Evolutionary conservation across 352 stramenopile species (phyloP).

Genomic region (Globisporangium abappressorium): DNA sequence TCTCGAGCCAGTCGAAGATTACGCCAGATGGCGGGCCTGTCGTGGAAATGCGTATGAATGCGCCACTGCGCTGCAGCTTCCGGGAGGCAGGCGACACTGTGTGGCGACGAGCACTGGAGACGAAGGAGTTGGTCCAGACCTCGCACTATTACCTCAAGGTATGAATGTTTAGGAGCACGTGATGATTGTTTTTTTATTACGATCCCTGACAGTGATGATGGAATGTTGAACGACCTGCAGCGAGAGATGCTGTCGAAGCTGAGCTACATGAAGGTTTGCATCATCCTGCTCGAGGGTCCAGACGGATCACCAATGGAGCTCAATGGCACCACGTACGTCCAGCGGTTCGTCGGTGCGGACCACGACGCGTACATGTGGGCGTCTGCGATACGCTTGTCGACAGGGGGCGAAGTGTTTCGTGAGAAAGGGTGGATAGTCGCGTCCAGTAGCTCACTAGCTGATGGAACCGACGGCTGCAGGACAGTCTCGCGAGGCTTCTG

Average conservation of each 20-base stretch:
- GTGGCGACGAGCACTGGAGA: not conserved
- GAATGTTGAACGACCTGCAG: not conserved
- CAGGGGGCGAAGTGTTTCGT: not conserved
- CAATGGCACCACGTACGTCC: constrained; percentile 4
- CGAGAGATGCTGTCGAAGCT: not conserved
- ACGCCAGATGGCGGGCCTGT: not conserved
- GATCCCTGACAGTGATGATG: not conserved
- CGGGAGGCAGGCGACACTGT: not conserved
- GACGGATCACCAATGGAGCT: not conserved
- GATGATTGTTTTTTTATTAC: no score
- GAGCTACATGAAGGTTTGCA: constrained; percentile 13
- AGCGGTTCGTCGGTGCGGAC: not conserved
- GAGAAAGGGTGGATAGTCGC: constrained; percentile 15
- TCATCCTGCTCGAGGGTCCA: constrained; percentile 1
- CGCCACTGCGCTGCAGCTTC: not conserved
- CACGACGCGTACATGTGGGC: constrained; percentile 6
- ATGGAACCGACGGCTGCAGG: not conserved
- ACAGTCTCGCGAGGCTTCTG: constrained; percentile 7
- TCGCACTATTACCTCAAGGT: constrained; percentile 7
- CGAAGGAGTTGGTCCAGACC: constrained; percentile 20
- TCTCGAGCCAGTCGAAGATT: not conserved
- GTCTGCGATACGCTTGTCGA: not conserved
- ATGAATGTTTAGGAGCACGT: not conserved
- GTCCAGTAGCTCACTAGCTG: not conserved
- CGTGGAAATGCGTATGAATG: constrained; percentile 22